phyloP scores from a whole-genome alignment of 345 rosid genomes.

The Salix dunnii region DNA sequence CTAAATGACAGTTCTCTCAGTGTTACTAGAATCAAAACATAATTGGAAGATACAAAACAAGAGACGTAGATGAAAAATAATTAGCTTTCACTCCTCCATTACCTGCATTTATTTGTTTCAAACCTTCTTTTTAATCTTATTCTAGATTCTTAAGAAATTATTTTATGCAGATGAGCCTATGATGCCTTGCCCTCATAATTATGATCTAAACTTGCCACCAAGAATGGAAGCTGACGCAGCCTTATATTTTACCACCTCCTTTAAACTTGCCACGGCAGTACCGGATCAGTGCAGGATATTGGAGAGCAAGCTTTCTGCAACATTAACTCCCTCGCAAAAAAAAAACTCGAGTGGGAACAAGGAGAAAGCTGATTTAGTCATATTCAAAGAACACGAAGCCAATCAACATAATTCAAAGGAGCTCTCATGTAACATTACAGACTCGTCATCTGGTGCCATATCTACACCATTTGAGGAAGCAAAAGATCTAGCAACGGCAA shows the following conservation, averaged over 20 bases:
- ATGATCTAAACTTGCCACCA: slow-evolving; percentile 47
- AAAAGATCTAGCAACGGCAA: slow-evolving; percentile 26
- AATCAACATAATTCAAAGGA: slow-evolving; percentile 25
- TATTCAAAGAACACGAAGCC: slow-evolving; percentile 21
- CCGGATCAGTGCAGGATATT: slow-evolving; percentile 29
- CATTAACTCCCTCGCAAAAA: background rate
- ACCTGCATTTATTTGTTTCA: background rate
- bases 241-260: slow-evolving; percentile 22
- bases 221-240: slow-evolving; percentile 40
- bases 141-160: background rate
- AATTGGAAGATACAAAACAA: background rate
- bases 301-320: slow-evolving; percentile 17
- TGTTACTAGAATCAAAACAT: background rate
- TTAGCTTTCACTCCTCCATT: background rate
- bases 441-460: slow-evolving; percentile 35
- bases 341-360: slow-evolving; percentile 28
- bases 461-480: slow-evolving; percentile 33
- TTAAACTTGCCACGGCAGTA: slow-evolving; percentile 36
- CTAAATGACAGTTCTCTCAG: background rate
- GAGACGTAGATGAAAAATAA: background rate
- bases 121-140: background rate
- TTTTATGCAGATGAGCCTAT: slow-evolving; percentile 50
- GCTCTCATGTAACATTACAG: slow-evolving; percentile 40
- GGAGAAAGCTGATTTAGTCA: slow-evolving; percentile 21
- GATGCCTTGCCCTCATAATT: slow-evolving; percentile 28